Conservation (phyloP, 306 rosid genomes). For the Cicer yamashitae region DNA sequence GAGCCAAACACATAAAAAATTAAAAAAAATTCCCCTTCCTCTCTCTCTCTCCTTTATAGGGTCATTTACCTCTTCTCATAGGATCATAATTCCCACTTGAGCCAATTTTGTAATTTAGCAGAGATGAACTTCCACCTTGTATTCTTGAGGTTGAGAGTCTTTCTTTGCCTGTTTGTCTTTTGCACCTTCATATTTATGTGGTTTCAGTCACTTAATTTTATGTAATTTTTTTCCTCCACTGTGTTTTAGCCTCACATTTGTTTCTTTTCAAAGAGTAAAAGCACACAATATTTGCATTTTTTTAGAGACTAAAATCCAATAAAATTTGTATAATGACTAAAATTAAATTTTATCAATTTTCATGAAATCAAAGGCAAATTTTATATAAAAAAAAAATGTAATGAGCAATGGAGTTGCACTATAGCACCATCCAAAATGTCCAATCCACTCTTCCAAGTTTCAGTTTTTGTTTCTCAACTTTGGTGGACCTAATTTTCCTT, state of each 20-base stretch:
- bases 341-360: no score
- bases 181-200: not conserved
- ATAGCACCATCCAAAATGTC: constrained; percentile 26
- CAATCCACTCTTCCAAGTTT: constrained; percentile 12
- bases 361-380: no score
- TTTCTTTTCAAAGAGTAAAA: no score
- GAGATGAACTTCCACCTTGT: constrained; percentile 16
- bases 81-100: not conserved
- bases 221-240: not conserved
- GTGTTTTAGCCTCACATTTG: not conserved
- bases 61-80: not conserved
- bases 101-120: constrained; percentile 35
- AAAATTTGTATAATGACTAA: no score
- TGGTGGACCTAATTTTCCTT: constrained; percentile 44
- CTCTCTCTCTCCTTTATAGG: no score
- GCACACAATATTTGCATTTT: no score
- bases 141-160: constrained; percentile 21
- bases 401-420: not conserved
- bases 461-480: not conserved
- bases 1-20: no score
- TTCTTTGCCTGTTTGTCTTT: not conserved
- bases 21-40: no score
- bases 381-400: not conserved
- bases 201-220: not conserved
- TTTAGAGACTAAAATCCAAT: no score